Evolutionary conservation across 2,329 filamentous ascomycete genomes (phyloP), one percentile per base, ranked within the genome.

Genomic region (Alternaria hordeiaustralica): DNA sequence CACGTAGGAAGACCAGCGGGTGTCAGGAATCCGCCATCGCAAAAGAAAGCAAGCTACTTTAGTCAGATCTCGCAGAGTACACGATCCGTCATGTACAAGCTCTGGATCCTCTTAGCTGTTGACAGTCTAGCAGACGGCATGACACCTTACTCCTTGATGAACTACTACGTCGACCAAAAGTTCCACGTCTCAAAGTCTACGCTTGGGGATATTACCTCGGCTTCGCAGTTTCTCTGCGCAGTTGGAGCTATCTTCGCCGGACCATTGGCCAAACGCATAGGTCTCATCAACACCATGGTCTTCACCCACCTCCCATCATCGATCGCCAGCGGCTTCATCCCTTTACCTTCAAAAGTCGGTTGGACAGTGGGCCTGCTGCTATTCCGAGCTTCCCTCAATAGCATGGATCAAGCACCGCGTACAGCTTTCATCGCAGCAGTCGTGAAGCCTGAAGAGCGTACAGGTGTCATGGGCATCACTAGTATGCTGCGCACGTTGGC

Each of bases 391-490:
- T 87, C 87, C 0, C 80, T 91, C 47, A 91, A 91, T 71, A 88
- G 86, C 65, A 90, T 92, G 88, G 89, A 91, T 66, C 89, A 91
- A 79, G 89, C 87, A 0, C 89, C 89, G 0, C 83, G 89, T 3
- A 82, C 88, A 1, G 89, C 89, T 0, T 87, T 92, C 61, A 90
- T 92, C 54, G 88, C 89, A 1, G 88, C 88, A 0, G 87, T 90
- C 0, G 89, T 91, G 3, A 86, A 84, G 65, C 86, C 88, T 0
- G 85, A 87, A 58, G 89, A 92, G 76, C 82, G 89, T 2, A 92
- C 89, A 0, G 89, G 88, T 0, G 88, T 89, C n/a, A 89, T 91
- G 87, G 89, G 89, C 12, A 89, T 92, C 68, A 90, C 88, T 0
- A 83, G 81, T 50, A 87, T 88, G 72, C 63, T 90, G 26, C 82